Evolutionary conservation across 345 rosid species (phyloP).

Genomic region (Bruguiera parviflora): DNA sequence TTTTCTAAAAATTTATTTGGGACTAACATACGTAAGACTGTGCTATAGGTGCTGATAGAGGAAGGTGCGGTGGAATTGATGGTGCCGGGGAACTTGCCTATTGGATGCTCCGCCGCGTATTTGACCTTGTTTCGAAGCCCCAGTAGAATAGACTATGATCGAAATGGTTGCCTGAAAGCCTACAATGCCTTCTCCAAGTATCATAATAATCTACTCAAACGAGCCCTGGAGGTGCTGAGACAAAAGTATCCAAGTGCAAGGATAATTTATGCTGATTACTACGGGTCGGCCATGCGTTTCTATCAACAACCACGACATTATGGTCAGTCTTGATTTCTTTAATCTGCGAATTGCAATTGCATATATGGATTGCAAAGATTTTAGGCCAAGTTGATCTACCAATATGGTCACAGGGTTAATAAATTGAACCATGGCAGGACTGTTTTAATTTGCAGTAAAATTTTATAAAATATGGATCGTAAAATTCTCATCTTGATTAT

Average conservation of each 20-base stretch:
- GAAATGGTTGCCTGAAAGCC: constrained; percentile 46
- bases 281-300: constrained; percentile 9
- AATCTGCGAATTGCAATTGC: no score
- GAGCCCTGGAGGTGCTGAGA: constrained; percentile 33
- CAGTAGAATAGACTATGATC: constrained; percentile 37
- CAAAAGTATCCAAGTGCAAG: constrained; percentile 46
- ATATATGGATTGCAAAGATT: no score
- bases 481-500: no score
- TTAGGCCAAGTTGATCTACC: background rate
- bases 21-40: no score
- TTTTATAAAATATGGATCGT: no score
- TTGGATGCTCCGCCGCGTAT: constrained; percentile 62
- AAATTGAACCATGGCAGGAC: no score
- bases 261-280: constrained; percentile 23
- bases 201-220: constrained; percentile 48
- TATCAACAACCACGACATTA: constrained; percentile 34
- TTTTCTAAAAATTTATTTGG: no score
- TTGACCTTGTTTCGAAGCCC: constrained; percentile 42
- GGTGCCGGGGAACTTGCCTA: constrained; percentile 68
- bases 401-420: background rate
- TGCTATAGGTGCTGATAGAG: constrained; percentile 45
- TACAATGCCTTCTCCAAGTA: constrained; percentile 45
- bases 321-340: constrained; percentile 28
- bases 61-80: constrained; percentile 60
- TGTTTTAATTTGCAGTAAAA: no score